Conservation (phyloP, 2,329 filamentous ascomycete species). For the Claviceps citrina region DNA sequence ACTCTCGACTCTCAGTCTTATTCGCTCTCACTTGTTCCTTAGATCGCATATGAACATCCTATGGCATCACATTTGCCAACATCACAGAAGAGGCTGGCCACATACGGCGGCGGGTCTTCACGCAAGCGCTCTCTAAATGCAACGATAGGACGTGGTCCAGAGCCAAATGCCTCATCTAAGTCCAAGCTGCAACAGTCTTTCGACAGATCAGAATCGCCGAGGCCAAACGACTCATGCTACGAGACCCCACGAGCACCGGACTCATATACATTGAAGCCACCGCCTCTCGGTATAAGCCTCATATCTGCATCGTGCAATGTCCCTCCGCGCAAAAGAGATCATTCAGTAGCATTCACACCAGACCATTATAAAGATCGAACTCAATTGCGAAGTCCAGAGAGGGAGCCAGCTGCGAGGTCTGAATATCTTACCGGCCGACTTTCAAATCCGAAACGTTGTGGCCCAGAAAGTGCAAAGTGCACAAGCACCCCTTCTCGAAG, state of each 20-base stretch:
- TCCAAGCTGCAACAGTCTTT: not conserved
- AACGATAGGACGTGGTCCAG: not conserved
- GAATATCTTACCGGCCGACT: not conserved
- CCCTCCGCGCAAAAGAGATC: conserved; percentile 3
- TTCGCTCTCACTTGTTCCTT: too few species aligned
- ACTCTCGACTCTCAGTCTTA: too few species aligned
- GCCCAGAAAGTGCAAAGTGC: not conserved
- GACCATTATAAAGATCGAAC: not conserved
- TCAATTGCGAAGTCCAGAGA: not conserved
- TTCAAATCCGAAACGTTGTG: not conserved
- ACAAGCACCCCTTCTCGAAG: conserved; percentile 2
- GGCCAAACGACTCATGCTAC: not conserved
- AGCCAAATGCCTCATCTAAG: not conserved
- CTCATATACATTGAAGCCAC: not conserved
- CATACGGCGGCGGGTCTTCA: conserved; percentile 2
- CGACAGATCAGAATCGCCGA: not conserved
- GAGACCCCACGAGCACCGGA: not conserved
- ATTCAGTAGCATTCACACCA: conserved; percentile 2
- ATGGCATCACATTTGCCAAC: conserved; percentile 3
- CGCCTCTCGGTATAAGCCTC: not conserved
- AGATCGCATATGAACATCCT: too few species aligned
- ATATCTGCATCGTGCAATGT: not conserved
- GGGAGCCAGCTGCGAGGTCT: not conserved
- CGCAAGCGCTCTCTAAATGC: conserved; percentile 1
- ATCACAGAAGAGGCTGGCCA: not conserved